Evolutionary conservation across 1,284 basidiomycete genomes (phyloP), one percentile per base, ranked within the genome.

Genomic region (Vanrija humicola): DNA sequence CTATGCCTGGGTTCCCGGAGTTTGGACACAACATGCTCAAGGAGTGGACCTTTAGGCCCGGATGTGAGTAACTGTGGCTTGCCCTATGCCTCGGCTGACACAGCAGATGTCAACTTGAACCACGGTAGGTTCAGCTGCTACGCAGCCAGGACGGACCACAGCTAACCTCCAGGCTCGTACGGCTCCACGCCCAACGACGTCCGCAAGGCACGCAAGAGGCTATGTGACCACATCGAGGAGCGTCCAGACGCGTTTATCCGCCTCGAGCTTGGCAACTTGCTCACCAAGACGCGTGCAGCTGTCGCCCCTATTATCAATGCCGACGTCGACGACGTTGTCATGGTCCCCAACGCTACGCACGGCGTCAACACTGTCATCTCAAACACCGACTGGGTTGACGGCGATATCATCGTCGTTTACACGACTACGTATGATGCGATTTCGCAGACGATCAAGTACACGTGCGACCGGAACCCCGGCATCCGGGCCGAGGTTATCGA

Each of bases 371-470:
- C 83, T 8, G 76, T 90, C 38, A 66, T 88, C 46, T 71, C 80
- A 43, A 88, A 87, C 64, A 78, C 90, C 25, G 73, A 78, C 23
- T 84, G 81, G 81, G 66, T 75, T 25, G 74, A 79, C 25, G 81
- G 79, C 4, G 83, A 84, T 62, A 63, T 83, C 9, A 73, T 84
- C 39, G 64, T 83, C 28, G 73, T 67, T 26, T 80, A 82, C 54
- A 82, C 78, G 43, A 85, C 85, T 0, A 87, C 88, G 0, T 91
- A 90, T 68, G 77, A 73, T 10, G 81, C 87, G 1, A 73, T 91
- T 12, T 69, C 73, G 15, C 79, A 81, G 47, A 82, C 83, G 0
- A 77, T 83, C 34, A 81, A 84, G 56, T 83, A 84, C 64, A 69
- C 89, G 42, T 75, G 79, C 18, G 89, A 92, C 64, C 63, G 76